Evolutionary conservation across 1,284 basidiomycete genomes (phyloP).

Genomic region (Sparassis latifolia): DNA sequence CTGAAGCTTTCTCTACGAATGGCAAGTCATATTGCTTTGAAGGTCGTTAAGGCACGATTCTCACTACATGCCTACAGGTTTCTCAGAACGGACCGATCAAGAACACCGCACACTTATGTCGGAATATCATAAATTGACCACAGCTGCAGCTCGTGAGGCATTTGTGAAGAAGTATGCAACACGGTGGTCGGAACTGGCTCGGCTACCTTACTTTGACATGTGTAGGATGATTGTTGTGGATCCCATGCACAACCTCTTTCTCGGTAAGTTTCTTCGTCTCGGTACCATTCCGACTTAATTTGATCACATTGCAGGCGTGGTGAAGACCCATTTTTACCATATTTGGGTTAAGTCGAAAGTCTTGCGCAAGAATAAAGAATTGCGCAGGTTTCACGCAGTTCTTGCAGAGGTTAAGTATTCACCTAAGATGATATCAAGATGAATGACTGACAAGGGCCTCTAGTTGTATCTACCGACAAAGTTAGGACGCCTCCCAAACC

Average conservation of each 20-base stretch:
- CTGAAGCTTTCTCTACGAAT: slow-evolving; percentile 5
- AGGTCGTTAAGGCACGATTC: too few relatives aligned
- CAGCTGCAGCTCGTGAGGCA: background rate
- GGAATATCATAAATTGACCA: background rate
- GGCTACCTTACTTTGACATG: slow-evolving; percentile 26
- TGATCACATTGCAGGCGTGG: slow-evolving; percentile 17
- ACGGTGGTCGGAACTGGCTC: slow-evolving; percentile 23
- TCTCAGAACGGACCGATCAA: background rate
- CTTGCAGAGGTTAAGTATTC: too few relatives aligned
- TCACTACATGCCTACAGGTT: background rate
- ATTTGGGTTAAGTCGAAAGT: slow-evolving; percentile 26
- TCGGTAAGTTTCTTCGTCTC: slow-evolving; percentile 16
- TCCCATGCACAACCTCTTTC: slow-evolving; percentile 28
- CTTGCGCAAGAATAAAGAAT: slow-evolving; percentile 18
- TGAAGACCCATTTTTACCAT: slow-evolving; percentile 28
- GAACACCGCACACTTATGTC: background rate
- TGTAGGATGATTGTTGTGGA: slow-evolving; percentile 24
- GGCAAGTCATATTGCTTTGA: slow-evolving; percentile 12
- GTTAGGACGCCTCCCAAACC: background rate
- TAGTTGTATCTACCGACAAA: too few relatives aligned
- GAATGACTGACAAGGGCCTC: too few relatives aligned
- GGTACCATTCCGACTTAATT: background rate
- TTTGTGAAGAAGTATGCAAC: slow-evolving; percentile 16
- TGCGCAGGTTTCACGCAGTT: slow-evolving; percentile 19
- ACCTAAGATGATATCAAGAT: too few relatives aligned